Evolutionary conservation across 106 monocot genomes (phyloP).

Genomic region (Iris macrosiphon): DNA sequence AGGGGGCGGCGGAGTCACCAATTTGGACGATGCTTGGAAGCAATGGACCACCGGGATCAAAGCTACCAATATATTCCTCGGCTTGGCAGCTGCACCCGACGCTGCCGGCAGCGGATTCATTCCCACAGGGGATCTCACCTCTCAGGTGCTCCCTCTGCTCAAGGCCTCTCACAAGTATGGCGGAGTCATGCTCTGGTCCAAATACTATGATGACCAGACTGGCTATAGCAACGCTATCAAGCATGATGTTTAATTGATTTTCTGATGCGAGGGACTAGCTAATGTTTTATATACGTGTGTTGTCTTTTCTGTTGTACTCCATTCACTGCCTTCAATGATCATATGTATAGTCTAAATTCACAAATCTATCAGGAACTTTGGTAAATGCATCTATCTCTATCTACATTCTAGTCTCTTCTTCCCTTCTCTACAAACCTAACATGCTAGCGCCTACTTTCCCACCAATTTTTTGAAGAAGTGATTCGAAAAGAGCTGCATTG

Average conservation of each 20-base stretch:
- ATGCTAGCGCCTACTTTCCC: too few species aligned
- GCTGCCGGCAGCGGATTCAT: constrained; percentile 16
- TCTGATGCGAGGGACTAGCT: too few species aligned
- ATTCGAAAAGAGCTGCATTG: too few species aligned
- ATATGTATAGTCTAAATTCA: too few species aligned
- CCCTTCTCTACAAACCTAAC: too few species aligned
- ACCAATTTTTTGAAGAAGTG: too few species aligned
- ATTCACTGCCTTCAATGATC: too few species aligned
- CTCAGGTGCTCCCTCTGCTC: constrained; percentile 4
- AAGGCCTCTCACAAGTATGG: constrained; percentile 7
- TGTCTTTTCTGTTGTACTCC: too few species aligned
- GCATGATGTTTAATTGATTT: constrained; percentile 3
- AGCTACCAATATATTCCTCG: constrained; percentile 3
- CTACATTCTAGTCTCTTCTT: too few species aligned
- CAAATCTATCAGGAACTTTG: too few species aligned
- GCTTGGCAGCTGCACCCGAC: constrained; percentile 9
- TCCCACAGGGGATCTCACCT: constrained; percentile 4
- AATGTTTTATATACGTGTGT: too few species aligned
- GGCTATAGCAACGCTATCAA: constrained; percentile 8
- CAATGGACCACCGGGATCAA: constrained; percentile 7
- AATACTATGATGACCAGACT: constrained; percentile 10
- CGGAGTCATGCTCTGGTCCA: constrained; percentile 9
- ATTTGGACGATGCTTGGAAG: constrained; percentile 8
- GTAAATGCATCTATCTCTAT: too few species aligned
- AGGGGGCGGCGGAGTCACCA: background rate